Evolutionary conservation across 176 grass and related monocot genomes (phyloP), one percentile per base, ranked within the genome.

Genomic region (Triticum urartu): DNA sequence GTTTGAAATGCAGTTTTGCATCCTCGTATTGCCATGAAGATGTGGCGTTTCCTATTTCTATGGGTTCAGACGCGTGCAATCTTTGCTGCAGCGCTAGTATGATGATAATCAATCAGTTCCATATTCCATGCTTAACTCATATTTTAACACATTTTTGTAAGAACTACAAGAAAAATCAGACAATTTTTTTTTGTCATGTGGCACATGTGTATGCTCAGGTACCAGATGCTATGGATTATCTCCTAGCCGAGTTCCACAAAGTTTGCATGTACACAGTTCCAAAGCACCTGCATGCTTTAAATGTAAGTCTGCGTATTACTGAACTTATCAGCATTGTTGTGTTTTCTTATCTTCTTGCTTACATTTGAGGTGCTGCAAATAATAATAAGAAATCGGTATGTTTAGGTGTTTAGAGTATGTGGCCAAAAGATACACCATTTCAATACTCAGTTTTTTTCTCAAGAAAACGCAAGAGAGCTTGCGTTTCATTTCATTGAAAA

Each of bases 241-340:
- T 98, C 88, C 84, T 98, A 47, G 92, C 94, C 15, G 92, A 98
- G 83, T 92, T 96, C 60, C 80, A 98, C 76, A 98, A 85, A 94
- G 90, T 85, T 91, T 98, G 97, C 76, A 91, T 95, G 56, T 98
- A 94, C 82, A 98, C 92, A 4, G 88, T 98, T 83, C 94, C 94
- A 32, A 98, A 98, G 80, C 89, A 98, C 91, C 83, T 98, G 72
- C 92, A 91, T 81, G 90, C 92, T 83, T 92, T 93, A 78, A 93
- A 93, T 83, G 97, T 98, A 96, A 96, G 94, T 87, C 77, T 77
- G 22, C 6, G 48, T 20, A 14, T 20, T 59, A 54, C 38, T 84
- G 63, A 60, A 78, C 34, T 76, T 9, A 17, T 18, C 33, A 56
- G 86, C 86, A 30, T 28, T 40, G 65, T 78, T 67, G 25, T 5